Percentiles rank a stretch among this genome's conserved stretches.
Conservation (phyloP, 192 early-diverging fungal genomes). For the Linnemannia elongata region DNA sequence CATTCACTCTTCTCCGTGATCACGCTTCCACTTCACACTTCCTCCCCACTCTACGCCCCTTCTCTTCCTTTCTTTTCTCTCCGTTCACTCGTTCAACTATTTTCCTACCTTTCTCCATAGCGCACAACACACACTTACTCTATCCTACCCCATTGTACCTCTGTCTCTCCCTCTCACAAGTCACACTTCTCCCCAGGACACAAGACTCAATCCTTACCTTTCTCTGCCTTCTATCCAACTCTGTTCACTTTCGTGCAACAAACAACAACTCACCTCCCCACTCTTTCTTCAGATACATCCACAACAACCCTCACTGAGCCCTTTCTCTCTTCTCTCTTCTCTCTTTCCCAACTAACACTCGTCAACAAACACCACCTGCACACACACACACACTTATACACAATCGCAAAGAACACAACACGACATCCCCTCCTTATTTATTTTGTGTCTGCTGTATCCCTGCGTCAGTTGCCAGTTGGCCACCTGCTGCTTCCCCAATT, state of each 20-base stretch:
- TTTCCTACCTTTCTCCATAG: background rate
- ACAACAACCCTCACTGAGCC: background rate
- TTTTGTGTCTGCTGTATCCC: background rate
- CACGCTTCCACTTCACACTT: background rate
- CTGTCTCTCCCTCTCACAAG: background rate
- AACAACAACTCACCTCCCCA: background rate
- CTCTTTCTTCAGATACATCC: background rate
- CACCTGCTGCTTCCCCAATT: background rate
- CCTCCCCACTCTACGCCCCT: background rate
- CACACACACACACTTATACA: background rate
- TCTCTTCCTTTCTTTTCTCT: background rate
- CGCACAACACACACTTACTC: background rate
- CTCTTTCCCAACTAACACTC: background rate
- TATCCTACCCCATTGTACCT: background rate
- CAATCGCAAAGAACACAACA: background rate
- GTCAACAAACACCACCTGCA: background rate
- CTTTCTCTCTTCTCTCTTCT: background rate
- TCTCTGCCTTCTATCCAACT: background rate
- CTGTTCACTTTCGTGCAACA: background rate
- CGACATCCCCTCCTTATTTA: background rate
- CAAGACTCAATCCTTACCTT: background rate
- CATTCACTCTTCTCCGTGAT: background rate
- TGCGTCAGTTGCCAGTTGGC: background rate
- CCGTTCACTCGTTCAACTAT: background rate
- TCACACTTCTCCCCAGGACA: no score